Evolutionary conservation across 352 stramenopile species (phyloP).

Genomic region (Globisporangium perplexum): DNA sequence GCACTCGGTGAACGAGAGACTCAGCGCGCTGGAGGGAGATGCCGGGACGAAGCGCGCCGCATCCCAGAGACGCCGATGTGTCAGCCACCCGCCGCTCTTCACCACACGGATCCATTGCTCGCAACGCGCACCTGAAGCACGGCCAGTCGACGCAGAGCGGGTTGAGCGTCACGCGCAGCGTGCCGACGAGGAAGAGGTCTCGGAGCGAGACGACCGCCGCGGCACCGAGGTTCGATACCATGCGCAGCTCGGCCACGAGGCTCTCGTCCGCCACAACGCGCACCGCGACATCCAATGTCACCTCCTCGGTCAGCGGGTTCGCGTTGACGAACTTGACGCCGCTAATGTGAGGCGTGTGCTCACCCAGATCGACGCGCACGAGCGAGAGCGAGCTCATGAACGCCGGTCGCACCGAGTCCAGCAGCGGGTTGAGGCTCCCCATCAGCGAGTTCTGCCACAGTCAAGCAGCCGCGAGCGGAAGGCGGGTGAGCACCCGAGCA

Average conservation of each 20-base stretch:
- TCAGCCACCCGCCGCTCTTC: not conserved
- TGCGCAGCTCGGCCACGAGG: constrained; percentile 55
- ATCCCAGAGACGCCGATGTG: not conserved
- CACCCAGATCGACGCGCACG: constrained; percentile 51
- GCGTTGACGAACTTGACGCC: constrained; percentile 69
- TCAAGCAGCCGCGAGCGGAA: not conserved
- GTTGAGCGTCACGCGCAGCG: constrained; percentile 64
- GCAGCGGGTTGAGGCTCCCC: constrained; percentile 48
- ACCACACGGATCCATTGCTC: not conserved
- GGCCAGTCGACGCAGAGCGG: constrained; percentile 62
- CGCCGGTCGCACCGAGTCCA: constrained; percentile 50
- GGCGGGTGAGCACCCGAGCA: not conserved
- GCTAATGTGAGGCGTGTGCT: constrained; percentile 46
- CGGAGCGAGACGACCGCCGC: constrained; percentile 49
- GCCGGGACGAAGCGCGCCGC: not conserved
- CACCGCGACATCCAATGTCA: constrained; percentile 67
- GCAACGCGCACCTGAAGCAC: constrained; percentile 39
- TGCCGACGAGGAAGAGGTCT: constrained; percentile 65
- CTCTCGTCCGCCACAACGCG: constrained; percentile 54
- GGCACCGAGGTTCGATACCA: constrained; percentile 58
- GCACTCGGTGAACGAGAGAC: constrained; percentile 69
- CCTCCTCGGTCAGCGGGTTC: constrained; percentile 48
- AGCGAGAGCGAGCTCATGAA: constrained; percentile 68
- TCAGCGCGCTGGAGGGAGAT: constrained; percentile 26
- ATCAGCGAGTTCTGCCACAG: constrained; percentile 52